phyloP scores from a whole-genome alignment of 331 rosid species.

The Quercus lobata region DNA sequence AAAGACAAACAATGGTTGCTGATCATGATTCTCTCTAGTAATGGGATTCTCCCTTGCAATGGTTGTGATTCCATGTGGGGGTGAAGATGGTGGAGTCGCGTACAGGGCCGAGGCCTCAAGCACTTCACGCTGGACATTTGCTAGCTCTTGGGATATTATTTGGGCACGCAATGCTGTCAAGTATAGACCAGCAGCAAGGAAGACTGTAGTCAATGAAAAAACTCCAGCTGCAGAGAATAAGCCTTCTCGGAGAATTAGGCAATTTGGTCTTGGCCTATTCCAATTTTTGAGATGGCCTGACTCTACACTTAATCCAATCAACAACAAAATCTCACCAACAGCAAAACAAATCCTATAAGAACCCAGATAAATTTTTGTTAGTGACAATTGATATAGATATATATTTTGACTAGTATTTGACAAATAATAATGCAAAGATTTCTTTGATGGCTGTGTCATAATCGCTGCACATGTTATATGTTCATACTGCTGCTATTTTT shows the following conservation, averaged over 20 bases:
- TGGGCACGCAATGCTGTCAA: slow-evolving; percentile 64
- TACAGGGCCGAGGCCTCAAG: slow-evolving; percentile 50
- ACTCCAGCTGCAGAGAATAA: slow-evolving; percentile 76
- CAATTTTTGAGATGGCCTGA: slow-evolving; percentile 81
- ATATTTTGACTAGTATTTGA: too few species aligned
- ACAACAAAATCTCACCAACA: slow-evolving; percentile 65
- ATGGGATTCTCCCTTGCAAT: slow-evolving; percentile 66
- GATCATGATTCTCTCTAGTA: slow-evolving; percentile 27
- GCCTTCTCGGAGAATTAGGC: slow-evolving; percentile 57
- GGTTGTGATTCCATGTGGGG: slow-evolving; percentile 36
- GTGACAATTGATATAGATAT: neutral
- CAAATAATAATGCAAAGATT: too few species aligned
- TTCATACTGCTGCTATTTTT: neutral
- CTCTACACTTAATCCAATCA: slow-evolving; percentile 74
- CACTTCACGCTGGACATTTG: slow-evolving; percentile 45
- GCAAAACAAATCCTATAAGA: slow-evolving; percentile 71
- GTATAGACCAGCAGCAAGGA: slow-evolving; percentile 69
- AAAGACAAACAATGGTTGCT: slow-evolving; percentile 21
- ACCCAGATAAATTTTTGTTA: neutral
- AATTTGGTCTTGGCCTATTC: slow-evolving; percentile 50
- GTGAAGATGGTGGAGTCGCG: slow-evolving; percentile 73
- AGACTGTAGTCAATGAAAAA: slow-evolving; percentile 62
- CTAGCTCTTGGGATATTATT: slow-evolving; percentile 41
- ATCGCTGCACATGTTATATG: neutral
- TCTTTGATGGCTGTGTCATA: neutral